Conservation (phyloP, 2,329 filamentous ascomycete species). For the Blastomyces silverae region DNA sequence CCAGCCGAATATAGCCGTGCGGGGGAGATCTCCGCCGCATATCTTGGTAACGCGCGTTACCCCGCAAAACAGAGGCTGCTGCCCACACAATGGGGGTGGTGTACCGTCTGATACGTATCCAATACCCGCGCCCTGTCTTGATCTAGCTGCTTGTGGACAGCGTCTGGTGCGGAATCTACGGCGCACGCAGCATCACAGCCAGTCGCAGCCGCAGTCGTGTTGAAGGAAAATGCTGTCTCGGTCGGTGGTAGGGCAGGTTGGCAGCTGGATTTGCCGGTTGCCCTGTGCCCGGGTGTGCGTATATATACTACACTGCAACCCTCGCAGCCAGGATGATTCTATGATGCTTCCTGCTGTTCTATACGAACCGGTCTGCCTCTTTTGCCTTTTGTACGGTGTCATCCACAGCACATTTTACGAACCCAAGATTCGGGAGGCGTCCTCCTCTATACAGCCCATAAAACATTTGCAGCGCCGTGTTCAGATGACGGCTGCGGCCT, state of each 20-base stretch:
- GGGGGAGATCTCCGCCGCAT: background rate
- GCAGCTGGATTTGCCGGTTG: too few species aligned
- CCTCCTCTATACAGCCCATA: too few species aligned
- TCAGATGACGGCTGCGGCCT: too few species aligned
- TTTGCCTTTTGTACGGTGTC: background rate
- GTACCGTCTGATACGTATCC: background rate
- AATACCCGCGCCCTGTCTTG: background rate
- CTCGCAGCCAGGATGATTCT: background rate
- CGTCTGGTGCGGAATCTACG: background rate
- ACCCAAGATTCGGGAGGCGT: too few species aligned
- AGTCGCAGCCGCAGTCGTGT: background rate
- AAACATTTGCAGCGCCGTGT: background rate
- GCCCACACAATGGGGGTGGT: background rate
- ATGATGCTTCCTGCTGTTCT: too few species aligned
- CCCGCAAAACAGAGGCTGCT: background rate
- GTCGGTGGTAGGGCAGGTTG: too few species aligned
- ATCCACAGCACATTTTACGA: too few species aligned
- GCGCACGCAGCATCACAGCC: background rate
- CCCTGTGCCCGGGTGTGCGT: too few species aligned
- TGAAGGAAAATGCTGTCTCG: too few species aligned
- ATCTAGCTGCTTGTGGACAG: constrained; percentile 2
- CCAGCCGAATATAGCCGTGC: constrained; percentile 10
- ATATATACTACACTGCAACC: background rate
- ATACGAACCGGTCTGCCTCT: background rate
- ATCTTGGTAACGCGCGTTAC: background rate